Evolutionary conservation across 1,284 basidiomycete genomes (phyloP), one percentile per base, ranked within the genome.

Genomic region (Xanthoconium separans): DNA sequence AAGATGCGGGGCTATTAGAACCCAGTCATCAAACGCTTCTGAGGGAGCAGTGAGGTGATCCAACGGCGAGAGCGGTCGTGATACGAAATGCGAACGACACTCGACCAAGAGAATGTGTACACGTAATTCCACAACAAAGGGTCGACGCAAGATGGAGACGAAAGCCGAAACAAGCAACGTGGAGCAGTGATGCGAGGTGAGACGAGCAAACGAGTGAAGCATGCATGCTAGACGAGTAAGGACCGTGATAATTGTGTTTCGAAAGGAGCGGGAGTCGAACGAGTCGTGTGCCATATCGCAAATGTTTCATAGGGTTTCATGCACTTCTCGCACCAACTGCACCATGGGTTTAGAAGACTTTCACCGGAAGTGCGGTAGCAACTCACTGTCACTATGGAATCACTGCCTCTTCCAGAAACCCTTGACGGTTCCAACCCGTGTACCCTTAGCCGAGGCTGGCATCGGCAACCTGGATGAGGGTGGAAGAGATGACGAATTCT

Each of bases 121-220:
- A 70, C 58, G 54, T 71, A 67, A 58, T 67, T 62, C 69, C 69
- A 67, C 65, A 67, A 71, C 65, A 67, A 41, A 44, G n/a, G 58
- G 46, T 57, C 48, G 67, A 60, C 58, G 52, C 61, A 47, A 45
- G 65, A 50, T 20, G 18, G 48, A 56, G 51, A 56, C 33, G 46
- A 50, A 57, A 44, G 18, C 54, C 44, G 40, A 36, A 60, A 51
- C 42, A 49, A 55, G 51, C 18, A 51, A 51, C 37, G 37, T 43
- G 51, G 49, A 43, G 45, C 6, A 42, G 37, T 39, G 49, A 52
- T 51, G 58, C 44, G 15, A 24, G 58, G 31, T 39, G 9, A 33
- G 44, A 50, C 18, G 44, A 41, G 36, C 10, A 39, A 62, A 57
- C 6, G 55, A 65, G 57, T 47, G 53, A 41, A n/a, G 31, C n/a